Evolutionary conservation across 345 rosid genomes (phyloP), one percentile per base, ranked within the genome.

Genomic region (Eucalyptus marginata): DNA sequence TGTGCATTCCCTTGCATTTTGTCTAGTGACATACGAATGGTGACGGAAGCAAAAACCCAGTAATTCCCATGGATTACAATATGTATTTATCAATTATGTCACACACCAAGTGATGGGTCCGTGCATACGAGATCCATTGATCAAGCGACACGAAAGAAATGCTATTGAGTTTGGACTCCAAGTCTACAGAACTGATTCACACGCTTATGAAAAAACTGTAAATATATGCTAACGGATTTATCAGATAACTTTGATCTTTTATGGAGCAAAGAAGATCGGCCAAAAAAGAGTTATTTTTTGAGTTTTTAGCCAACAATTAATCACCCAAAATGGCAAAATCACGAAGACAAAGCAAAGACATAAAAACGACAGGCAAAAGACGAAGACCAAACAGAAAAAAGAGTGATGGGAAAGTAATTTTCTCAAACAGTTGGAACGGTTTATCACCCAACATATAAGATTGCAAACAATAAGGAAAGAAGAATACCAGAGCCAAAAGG

Each of bases 401-500:
- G 81, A 71, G 81, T 5, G 81, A 71, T 3, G 83, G 44, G 27
- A 20, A 24, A 5, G 83, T 43, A 71, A 71, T 71, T 20, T 71
- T 36, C 83, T 71, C 46, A 36, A 71, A 20, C 46, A 18, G 27
- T 20, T 10, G 83, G 83, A 71, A 36, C 83, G 83, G 15, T 71
- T 71, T 20, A 36, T 71, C 83, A 3, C 83, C 8, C 27, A 71
- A 36, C 27, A 10, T 36, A 36, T 10, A 36, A 36, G 8, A 18
- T 71, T 36, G 46, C 7, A 71, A 71, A 36, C 4, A 10, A 20
- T 6, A 71, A 46, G 24, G 31, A 52, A 7, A 71, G 36, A 22
- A 33, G 68, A 43, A 13, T 94, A 97, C 99, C 96, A 97, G 89
- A 46, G 98, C 98, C 87, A 96, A 89, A 49, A 97, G 98, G 58